Evolutionary conservation across 805 yeast species (phyloP).

Genomic region (Helenozyma rhizophorensis): DNA sequence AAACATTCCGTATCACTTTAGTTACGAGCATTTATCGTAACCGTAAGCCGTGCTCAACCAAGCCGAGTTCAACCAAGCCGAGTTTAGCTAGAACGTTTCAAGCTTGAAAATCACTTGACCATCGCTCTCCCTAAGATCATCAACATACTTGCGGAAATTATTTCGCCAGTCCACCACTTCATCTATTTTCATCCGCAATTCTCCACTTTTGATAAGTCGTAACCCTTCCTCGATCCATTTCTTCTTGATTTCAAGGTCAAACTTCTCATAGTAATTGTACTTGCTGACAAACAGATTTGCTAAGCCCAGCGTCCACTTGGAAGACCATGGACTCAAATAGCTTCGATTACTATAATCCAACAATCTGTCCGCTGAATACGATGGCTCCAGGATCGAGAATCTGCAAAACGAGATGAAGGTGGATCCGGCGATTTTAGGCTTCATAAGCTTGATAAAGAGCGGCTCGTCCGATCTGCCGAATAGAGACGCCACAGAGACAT

Average conservation of each 20-base stretch:
- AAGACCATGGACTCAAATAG: slow-evolving; percentile 31
- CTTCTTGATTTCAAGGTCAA: slow-evolving; percentile 22
- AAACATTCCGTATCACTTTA: background rate
- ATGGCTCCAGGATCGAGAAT: slow-evolving; percentile 25
- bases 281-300: slow-evolving; percentile 25
- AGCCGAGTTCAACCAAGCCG: too few species aligned
- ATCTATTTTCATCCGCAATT: slow-evolving; percentile 29
- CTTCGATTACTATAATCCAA: slow-evolving; percentile 17
- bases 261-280: slow-evolving; percentile 34
- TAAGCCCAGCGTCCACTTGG: slow-evolving; percentile 28
- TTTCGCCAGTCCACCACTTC: slow-evolving; percentile 36
- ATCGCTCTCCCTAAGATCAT: slow-evolving; percentile 24
- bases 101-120: slow-evolving; percentile 31
- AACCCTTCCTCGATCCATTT: slow-evolving; percentile 35
- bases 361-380: slow-evolving; percentile 30
- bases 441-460: slow-evolving; percentile 30
- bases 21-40: background rate
- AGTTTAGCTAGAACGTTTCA: slow-evolving; percentile 37
- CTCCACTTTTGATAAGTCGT: slow-evolving; percentile 20
- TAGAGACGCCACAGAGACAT: slow-evolving; percentile 12
- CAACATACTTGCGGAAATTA: slow-evolving; percentile 25
- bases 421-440: slow-evolving; percentile 33
- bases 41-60: too few species aligned
- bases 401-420: slow-evolving; percentile 34
- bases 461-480: slow-evolving; percentile 27